Evolutionary conservation across 768 basidiomycete species (phyloP).

Genomic region (Pisolithus microcarpus): DNA sequence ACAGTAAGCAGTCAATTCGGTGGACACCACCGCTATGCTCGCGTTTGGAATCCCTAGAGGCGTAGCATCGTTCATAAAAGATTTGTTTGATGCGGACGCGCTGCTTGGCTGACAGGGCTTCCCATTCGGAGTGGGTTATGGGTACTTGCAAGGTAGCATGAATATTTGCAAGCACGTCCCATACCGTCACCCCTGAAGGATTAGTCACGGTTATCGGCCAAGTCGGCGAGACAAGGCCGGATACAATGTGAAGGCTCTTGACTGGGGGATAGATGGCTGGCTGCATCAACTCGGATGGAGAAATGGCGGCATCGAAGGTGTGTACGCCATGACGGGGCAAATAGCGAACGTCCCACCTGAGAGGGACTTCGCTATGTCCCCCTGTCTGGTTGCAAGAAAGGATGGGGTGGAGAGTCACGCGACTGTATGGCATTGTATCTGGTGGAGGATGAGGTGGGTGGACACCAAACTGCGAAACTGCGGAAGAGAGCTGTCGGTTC

Average conservation of each 20-base stretch:
- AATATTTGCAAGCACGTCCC: conserved; percentile 46
- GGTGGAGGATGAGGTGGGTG: neutral
- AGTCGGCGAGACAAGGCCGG: conserved; percentile 38
- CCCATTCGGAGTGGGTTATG: conserved; percentile 38
- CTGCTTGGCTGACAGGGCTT: conserved; percentile 34
- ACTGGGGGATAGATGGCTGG: conserved; percentile 36
- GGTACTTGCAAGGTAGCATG: conserved; percentile 31
- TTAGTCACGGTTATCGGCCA: conserved; percentile 40
- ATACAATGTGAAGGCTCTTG: conserved; percentile 33
- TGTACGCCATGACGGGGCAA: conserved; percentile 26
- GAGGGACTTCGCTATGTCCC: conserved; percentile 11
- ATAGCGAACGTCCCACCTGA: conserved; percentile 48
- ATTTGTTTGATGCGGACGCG: conserved; percentile 33
- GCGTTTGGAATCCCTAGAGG: conserved; percentile 28
- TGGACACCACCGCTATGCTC: conserved; percentile 36
- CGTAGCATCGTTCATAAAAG: conserved; percentile 41
- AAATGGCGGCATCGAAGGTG: conserved; percentile 5
- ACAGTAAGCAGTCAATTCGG: conserved; percentile 44
- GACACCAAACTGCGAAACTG: neutral
- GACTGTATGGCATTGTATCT: neutral
- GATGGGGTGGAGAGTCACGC: conserved; percentile 12
- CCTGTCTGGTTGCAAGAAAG: conserved; percentile 10
- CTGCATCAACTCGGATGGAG: neutral
- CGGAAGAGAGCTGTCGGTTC: conserved; percentile 6
- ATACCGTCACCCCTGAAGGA: conserved; percentile 41